Evolutionary conservation across 2,329 filamentous ascomycete species (phyloP), one percentile per base, ranked within the genome.

Genomic region (Colletotrichum caudatum): DNA sequence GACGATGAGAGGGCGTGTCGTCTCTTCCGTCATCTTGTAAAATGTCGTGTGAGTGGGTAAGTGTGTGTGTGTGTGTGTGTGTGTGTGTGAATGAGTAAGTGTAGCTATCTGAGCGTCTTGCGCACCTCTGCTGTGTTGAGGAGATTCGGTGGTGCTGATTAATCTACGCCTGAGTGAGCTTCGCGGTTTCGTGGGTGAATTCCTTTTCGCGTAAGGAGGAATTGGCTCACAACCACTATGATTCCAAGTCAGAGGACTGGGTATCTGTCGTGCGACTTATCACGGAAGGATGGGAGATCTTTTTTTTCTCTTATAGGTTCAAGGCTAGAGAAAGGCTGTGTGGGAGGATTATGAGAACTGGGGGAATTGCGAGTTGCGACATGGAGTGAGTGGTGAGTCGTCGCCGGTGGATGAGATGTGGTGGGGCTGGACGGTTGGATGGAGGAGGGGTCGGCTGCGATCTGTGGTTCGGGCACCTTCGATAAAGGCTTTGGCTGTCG

Each of bases 1-100:
- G 71, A 94, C 89, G 75, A 96, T 88, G 63, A 87, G 84, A 58
- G 93, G 91, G 73, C 94, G 91, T 12, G 70, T 51, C n/a, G 66
- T 57, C 35, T 66, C 67, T 57, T 41, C 23, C 16, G 72, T 60
- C 61, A 73, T 69, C 5, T 41, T 61, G 20, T 18, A 4, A 4
- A 14, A 48, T 48, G 39, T 26, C 5, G 26, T 18, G 29, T 39
- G n/a, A 16, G 53, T 56, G n/a, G 6, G 44, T n/a, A 41, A 23
- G 37, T 39, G n/a, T 18, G 46, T 48, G 8, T n/a, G n/a, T 16
- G n/a, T 18, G 46, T 48, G 8, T n/a, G n/a, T 16, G 29, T 29
- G 26, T 29, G 26, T 60, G 16, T 16, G 44, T n/a, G 56, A 23
- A 29, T 39, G n/a, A 23, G 46, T 48, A 12, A 33, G n/a, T 16